Conservation (phyloP, 2,329 filamentous ascomycete genomes). For the Rachicladosporium sp. region DNA sequence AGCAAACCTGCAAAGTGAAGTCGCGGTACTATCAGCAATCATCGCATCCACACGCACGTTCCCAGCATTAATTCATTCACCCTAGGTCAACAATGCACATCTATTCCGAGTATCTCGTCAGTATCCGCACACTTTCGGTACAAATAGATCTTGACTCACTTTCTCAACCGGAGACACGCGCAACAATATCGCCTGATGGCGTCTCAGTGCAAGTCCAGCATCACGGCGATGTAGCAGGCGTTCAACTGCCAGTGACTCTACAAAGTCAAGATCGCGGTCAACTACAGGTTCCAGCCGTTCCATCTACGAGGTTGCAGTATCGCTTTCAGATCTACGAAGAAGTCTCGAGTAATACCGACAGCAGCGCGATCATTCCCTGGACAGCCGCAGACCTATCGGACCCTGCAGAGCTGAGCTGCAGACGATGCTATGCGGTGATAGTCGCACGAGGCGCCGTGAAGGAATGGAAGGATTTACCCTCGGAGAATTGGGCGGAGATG, state of each 20-base stretch:
- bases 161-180: conserved; percentile 31
- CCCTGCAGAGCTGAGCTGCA: conserved; percentile 17
- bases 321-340: conserved; percentile 40
- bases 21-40: no score
- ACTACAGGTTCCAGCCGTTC: conserved; percentile 37
- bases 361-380: conserved; percentile 30
- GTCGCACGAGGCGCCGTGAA: conserved; percentile 26
- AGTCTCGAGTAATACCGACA: background rate
- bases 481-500: conserved; percentile 98
- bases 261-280: conserved; percentile 26
- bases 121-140: conserved; percentile 48
- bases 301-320: conserved; percentile 40
- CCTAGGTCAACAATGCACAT: conserved; percentile 26
- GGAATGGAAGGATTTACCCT: conserved; percentile 84
- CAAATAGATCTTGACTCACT: conserved; percentile 39
- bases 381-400: conserved; percentile 25
- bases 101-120: conserved; percentile 48
- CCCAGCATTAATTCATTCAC: no score
- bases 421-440: conserved; percentile 15
- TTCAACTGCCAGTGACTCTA: conserved; percentile 36
- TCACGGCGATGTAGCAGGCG: conserved; percentile 31
- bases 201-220: conserved; percentile 33
- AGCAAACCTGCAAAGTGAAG: no score
- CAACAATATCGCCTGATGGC: conserved; percentile 33
- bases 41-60: no score